These are phyloP conservation scores for Suillus sp. DNA, from an alignment of 768 basidiomycete genomes.

Conservation along the genomic window DNA sequence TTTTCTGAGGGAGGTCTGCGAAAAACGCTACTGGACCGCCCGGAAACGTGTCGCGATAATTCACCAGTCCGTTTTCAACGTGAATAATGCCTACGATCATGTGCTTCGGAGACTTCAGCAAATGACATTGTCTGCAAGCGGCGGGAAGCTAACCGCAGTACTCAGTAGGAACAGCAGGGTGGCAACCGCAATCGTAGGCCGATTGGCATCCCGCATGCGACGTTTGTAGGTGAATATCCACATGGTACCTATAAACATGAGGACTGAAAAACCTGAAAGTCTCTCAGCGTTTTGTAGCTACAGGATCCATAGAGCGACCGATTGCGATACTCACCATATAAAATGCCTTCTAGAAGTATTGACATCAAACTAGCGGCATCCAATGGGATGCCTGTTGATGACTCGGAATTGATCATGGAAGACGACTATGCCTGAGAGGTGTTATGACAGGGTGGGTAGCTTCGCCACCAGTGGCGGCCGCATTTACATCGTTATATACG, in stretches of 20 bases:
- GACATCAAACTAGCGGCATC: neutral
- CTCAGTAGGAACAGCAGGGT: neutral
- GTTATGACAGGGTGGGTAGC: neutral
- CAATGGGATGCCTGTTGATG: neutral
- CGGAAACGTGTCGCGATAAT: conserved; percentile 19
- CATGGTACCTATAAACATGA: neutral
- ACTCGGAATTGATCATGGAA: neutral
- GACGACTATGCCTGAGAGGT: neutral
- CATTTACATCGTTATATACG: neutral
- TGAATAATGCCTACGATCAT: conserved; percentile 17
- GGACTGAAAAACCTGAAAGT: neutral
- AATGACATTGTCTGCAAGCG: neutral
- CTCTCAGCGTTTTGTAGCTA: neutral
- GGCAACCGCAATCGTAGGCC: neutral
- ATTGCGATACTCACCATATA: neutral
- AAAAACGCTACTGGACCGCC: conserved; percentile 29
- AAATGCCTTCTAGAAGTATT: neutral
- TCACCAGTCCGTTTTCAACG: conserved; percentile 22
- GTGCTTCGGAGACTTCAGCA: conserved; percentile 13
- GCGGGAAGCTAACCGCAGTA: neutral
- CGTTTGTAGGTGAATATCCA: neutral
- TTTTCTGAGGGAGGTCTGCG: conserved; percentile 20
- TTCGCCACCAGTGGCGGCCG: neutral
- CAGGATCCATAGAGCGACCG: neutral
- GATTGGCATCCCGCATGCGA: neutral